Base-by-base conservation (phyloP, 2,329 filamentous ascomycete species). In the Ilyonectria robusta region DNA sequence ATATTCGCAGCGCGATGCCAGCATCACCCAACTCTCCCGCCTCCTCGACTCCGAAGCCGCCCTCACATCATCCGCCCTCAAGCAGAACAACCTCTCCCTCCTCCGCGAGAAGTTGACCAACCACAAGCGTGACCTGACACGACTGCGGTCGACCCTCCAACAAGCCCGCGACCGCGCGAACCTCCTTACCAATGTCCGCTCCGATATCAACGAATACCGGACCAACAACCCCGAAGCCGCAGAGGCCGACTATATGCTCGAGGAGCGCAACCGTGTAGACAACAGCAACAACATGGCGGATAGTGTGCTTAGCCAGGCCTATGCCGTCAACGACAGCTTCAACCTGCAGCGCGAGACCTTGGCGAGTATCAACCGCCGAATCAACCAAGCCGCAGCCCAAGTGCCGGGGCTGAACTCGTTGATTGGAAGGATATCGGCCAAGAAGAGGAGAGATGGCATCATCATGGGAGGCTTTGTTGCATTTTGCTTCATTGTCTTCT, bases 171-270 rank as follows among this genome's bases (percentile, higher is more conserved):
- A 97, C 81, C 91, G 94, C 71, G 93, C 93, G 63, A 97, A 98
- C 81, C 90, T 99, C 35, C 90, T 99, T 62, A 92, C 91, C 59
- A 96, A 94, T 77, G 94, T 99, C 55, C 93, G 94, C 70, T 93
- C 92, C 76, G 96, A 99, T 80, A 98, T 98, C 80, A 89, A 94
- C 80, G 91, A 94, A 61, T 98, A 97, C 84, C 93, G 93, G 61
- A 89, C 92, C 56, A 90, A 89, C 63, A 96, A 97, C 78, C 93
- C 94, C 9, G 93, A 89, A 73, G 90, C 91, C 3, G 93, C 92
- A 61, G 96, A 98, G 83, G 94, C 94, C 53, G 95, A 99, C 68
- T 99, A 98, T 84, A 98, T 99, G 95, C 88, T 99, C 31, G 92
- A 93, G 75, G 96, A 99, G 86, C 89, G 96, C 58, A 85, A 86